Base-by-base conservation (phyloP, 129 eudicot species). In the Lactuca sativa region DNA sequence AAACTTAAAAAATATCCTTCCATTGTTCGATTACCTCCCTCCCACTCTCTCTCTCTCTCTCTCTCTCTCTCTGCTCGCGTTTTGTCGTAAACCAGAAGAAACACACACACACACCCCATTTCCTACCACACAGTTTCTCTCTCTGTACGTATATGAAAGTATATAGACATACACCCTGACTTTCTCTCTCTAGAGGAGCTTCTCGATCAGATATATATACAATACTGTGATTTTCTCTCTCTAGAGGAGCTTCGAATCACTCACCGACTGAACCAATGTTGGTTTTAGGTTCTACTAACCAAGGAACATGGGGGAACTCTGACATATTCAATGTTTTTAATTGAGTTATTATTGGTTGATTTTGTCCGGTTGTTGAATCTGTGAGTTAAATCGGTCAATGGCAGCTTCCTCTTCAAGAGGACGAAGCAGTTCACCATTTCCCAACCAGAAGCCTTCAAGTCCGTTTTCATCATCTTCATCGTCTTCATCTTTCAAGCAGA, bases 381-480 rank as follows among this genome's bases (percentile, higher is more conserved):
- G 59, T 59, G 82, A 62, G 76, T 30, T 77, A 65, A 76, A 63
- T 55, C 71, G 60, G 81, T 77, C 80, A 83, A 86, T 88, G 97
- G 95, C 91, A 82, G 80, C 84, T 18, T 84, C 96, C 33, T 88
- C 99, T 17, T 89, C 97, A 12, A 67, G 90, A 76, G 96, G 87
- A 74, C 81, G 86, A 51, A 85, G 93, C 67, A 89, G 90, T 61
- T 89, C 96, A 47, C 95, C 96, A 51, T 86, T 83, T 59, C 68
- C 69, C 48, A 21, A 81, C 79, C 80, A 84, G 38, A 88, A 82
- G 66, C 84, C 91, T 18, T 75, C 97, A 37, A 93, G 88, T 72
- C 90, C 99, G 18, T 93, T 63, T 73, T 90, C 97, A 0, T 90
- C 99, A 0, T 79, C 97, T 2, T 87, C 99, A 31, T 93, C 99